Percentiles rank a stretch among this genome's conserved stretches.
Evolutionary conservation across 441 rosid species (phyloP).

Genomic region (Mallotus repandus): DNA sequence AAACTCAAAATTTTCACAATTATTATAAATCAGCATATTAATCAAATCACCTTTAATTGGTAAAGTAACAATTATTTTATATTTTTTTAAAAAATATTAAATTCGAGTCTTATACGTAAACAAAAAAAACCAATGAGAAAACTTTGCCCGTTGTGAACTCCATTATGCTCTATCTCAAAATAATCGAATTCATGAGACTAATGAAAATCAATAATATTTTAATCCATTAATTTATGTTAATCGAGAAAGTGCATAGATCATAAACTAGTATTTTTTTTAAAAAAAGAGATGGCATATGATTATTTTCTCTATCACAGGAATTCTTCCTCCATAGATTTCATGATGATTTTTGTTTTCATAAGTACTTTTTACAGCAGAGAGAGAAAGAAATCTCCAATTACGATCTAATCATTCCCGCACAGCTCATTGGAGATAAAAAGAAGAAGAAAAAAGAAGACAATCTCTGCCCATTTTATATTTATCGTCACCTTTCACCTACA

Average conservation of each 20-base stretch:
- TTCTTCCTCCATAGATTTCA: constrained; percentile 19
- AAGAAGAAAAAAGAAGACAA: background rate
- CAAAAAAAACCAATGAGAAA: no score
- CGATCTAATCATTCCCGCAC: constrained; percentile 49
- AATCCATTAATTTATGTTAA: background rate
- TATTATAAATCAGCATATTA: no score
- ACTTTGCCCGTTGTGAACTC: no score
- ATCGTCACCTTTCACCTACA: constrained; percentile 32
- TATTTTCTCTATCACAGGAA: constrained; percentile 31
- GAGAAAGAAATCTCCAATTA: constrained; percentile 23
- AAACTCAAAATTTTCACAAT: no score
- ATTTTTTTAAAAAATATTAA: no score
- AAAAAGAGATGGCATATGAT: constrained; percentile 15
- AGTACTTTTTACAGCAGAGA: constrained; percentile 26
- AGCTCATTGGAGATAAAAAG: constrained; percentile 10
- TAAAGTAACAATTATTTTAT: no score
- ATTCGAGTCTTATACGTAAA: no score
- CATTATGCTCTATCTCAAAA: no score
- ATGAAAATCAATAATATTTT: no score
- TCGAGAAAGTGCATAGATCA: background rate
- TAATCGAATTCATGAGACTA: no score
- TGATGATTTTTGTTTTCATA: background rate
- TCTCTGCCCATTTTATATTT: background rate
- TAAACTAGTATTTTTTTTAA: background rate
- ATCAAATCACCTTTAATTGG: no score